These are phyloP conservation scores for Lablab purpureus DNA, from an alignment of 306 rosid genomes.

Conservation along the genomic window DNA sequence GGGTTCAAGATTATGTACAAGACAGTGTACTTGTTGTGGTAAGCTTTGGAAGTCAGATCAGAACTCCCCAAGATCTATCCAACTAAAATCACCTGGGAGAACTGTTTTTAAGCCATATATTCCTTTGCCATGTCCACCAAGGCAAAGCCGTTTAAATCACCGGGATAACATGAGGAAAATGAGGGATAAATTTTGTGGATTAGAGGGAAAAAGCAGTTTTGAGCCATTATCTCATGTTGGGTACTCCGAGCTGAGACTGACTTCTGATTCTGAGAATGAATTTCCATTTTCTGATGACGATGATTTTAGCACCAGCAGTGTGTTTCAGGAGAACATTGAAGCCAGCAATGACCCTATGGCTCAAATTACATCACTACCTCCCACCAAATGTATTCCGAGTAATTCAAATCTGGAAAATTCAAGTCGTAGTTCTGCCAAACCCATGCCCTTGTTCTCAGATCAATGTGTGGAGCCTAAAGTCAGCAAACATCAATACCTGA, in stretches of 20 bases:
- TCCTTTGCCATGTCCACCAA: conserved; percentile 60
- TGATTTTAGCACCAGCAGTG: conserved; percentile 33
- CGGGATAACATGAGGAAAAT: conserved; percentile 58
- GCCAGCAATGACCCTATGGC: conserved; percentile 35
- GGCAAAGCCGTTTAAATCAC: conserved; percentile 50
- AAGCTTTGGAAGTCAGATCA: conserved; percentile 61
- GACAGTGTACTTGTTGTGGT: conserved; percentile 63
- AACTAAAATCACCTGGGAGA: conserved; percentile 53
- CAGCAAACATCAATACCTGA: conserved; percentile 42
- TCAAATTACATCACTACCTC: conserved; percentile 45
- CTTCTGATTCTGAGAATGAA: conserved; percentile 82
- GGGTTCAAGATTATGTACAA: conserved; percentile 37
- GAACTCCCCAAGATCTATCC: conserved; percentile 51
- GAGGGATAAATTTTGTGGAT: conserved; percentile 56
- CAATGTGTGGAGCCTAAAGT: conserved; percentile 51
- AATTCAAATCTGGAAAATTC: conserved; percentile 48
- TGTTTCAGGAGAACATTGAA: conserved; percentile 47
- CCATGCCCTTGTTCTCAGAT: conserved; percentile 52
- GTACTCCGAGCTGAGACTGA: conserved; percentile 61
- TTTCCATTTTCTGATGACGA: conserved; percentile 66
- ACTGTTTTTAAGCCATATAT: conserved; percentile 57
- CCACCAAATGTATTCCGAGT: conserved; percentile 37
- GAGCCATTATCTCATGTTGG: conserved; percentile 58
- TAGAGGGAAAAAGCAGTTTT: conserved; percentile 45
- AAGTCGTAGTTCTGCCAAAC: conserved; percentile 32